Evolutionary conservation across 768 basidiomycete species (phyloP).

Genomic region (Roridomyces roridus): DNA sequence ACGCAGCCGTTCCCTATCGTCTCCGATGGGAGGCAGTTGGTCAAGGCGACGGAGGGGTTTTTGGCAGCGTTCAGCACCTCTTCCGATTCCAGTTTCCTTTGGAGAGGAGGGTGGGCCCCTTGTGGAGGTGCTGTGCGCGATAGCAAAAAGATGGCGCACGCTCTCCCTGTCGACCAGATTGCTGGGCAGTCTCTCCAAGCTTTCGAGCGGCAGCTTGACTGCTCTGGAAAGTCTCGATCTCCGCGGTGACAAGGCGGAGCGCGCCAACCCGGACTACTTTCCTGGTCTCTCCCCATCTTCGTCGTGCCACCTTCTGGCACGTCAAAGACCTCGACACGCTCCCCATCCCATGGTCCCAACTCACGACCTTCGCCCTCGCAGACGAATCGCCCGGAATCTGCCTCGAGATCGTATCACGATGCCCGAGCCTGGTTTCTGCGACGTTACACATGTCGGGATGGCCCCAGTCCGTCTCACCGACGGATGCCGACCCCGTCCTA

Average conservation of each 20-base stretch:
- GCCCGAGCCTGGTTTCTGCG: conserved; percentile 11
- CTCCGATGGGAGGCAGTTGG: neutral
- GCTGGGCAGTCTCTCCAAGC: conserved; percentile 8
- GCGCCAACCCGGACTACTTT: conserved; percentile 2
- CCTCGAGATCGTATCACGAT: conserved; percentile 11
- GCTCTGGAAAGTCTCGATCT: conserved; percentile 13
- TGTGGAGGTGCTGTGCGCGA: conserved; percentile 7
- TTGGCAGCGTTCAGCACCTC: conserved; percentile 11
- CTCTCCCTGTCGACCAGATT: conserved; percentile 6
- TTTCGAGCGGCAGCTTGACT: conserved; percentile 1
- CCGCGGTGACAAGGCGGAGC: neutral
- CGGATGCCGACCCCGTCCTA: conserved; percentile 1
- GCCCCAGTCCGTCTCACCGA: conserved; percentile 1
- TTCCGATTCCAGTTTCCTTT: conserved; percentile 13
- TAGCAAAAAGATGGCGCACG: conserved; percentile 6
- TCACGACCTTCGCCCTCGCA: conserved; percentile 9
- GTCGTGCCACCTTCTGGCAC: conserved; percentile 12
- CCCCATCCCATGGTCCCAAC: conserved; percentile 15
- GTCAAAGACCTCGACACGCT: conserved; percentile 1
- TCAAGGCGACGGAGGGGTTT: conserved; percentile 7
- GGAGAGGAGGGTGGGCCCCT: conserved; percentile 1
- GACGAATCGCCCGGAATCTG: conserved; percentile 18
- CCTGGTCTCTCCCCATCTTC: conserved; percentile 2
- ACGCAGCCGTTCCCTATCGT: conserved; percentile 5
- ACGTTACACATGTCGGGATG: conserved; percentile 14